Conservation (phyloP, 1,284 basidiomycete species). For the Microbotryum violaceum region DNA sequence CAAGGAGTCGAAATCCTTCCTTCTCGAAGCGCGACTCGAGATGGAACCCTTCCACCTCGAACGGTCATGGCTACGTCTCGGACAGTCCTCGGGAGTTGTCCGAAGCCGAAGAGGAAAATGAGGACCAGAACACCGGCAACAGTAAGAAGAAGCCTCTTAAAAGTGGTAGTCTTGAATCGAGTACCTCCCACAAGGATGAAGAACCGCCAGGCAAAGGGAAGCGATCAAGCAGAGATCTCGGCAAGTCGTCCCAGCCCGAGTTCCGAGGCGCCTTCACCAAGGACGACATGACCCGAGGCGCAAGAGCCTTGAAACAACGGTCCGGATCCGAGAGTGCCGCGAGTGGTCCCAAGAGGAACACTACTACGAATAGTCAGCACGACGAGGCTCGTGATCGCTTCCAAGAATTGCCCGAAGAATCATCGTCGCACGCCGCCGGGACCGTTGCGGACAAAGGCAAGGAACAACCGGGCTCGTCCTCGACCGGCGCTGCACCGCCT, state of each 20-base stretch:
- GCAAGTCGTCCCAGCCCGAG: background rate
- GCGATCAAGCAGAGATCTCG: background rate
- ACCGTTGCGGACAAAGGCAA: background rate
- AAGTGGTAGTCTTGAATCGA: background rate
- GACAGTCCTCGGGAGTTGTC: background rate
- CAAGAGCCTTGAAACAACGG: background rate
- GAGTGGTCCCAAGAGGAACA: background rate
- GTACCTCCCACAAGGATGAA: background rate
- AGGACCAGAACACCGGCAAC: too few species aligned
- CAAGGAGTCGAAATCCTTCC: too few species aligned
- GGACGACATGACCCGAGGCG: background rate
- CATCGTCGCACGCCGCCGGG: background rate
- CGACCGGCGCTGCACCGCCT: constrained; percentile 2
- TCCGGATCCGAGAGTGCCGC: background rate
- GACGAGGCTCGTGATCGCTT: constrained; percentile 29
- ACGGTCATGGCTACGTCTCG: background rate
- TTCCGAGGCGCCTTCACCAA: constrained; percentile 1
- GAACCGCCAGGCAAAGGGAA: background rate
- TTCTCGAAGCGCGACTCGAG: background rate
- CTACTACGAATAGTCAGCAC: background rate
- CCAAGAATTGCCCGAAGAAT: constrained; percentile 11
- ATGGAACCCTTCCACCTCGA: background rate
- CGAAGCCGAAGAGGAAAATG: background rate
- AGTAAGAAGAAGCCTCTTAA: background rate
- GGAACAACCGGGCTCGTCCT: background rate